A percentile compares a stretch with the other conserved stretches of the same genome.
phyloP scores from a whole-genome alignment of 164 flowering plant species.

The Nymphaea colorata region DNA sequence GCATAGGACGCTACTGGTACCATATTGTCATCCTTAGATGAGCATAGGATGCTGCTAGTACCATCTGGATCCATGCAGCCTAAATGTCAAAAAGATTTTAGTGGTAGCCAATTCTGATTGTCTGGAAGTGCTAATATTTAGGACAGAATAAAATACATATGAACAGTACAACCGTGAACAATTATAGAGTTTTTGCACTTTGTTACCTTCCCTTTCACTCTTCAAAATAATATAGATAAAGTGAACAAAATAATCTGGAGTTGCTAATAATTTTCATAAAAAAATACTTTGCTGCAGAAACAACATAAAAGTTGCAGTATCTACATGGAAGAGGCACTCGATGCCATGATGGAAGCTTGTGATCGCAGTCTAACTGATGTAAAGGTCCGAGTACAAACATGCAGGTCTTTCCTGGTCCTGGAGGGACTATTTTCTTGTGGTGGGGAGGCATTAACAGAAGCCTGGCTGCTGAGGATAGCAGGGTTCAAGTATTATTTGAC shows the following conservation, averaged over 20 bases:
- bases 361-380: slow-evolving; percentile 39
- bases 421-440: slow-evolving; percentile 39
- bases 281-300: slow-evolving; percentile 21
- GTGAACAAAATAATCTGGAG: background rate
- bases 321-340: slow-evolving; percentile 58
- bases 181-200: no score
- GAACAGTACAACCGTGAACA: no score
- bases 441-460: slow-evolving; percentile 28
- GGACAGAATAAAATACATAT: no score
- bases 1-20: no score
- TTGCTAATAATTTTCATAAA: background rate
- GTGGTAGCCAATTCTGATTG: background rate
- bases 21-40: no score
- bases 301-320: slow-evolving; percentile 30
- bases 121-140: background rate
- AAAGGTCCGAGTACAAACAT: slow-evolving; percentile 29
- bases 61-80: background rate
- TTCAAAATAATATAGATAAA: background rate
- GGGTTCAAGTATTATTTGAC: slow-evolving; percentile 14
- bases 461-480: slow-evolving; percentile 37
- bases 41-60: no score
- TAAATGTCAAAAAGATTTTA: background rate
- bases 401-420: slow-evolving; percentile 48
- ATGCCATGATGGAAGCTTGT: slow-evolving; percentile 41
- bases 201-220: no score